Evolutionary conservation across 371 early-diverging fungal species (phyloP), one percentile per base, ranked within the genome.

Genomic region (Saksenaea vasiformis): DNA sequence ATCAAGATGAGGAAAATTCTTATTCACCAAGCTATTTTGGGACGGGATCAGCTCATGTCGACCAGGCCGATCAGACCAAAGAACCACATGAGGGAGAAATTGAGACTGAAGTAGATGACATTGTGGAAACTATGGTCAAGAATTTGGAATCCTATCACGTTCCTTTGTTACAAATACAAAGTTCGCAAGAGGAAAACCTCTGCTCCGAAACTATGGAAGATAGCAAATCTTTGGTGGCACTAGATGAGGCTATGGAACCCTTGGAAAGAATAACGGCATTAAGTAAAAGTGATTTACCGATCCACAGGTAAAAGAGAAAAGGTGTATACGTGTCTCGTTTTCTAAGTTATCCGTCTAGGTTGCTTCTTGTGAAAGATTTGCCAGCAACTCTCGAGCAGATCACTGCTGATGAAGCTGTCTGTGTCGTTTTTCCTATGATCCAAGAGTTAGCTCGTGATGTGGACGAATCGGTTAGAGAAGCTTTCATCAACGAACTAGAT

Each of bases 81-180:
- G 63, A 69, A 55, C 58, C 56, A 17, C 34, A 59, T 56, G 68
- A 70, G 1, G 76, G 78, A 47, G 97, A 96, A 82, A 95, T 94
- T 80, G 96, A 95, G 69, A 96, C 97, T 60, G 87, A 91, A 68
- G 86, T 95, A 83, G 85, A 79, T 26, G 94, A 77, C 56, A 76
- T 97, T 56, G 70, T 70, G 13, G 56, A 65, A 11, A 71, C 75
- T 1, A 79, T 79, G 35, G 55, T 78, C 22, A 17, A 22, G 22
- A 22, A 47, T 22, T 11, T 47, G 22, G 19, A 47, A 22, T 47
- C 57, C 76, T 43, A 43, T 79, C 27, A 65, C 51, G 51, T 47
- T 22, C 51, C 51, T 47, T 22, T 11, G 31, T 31, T 31, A 5
- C 51, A 47, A 22, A 47, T 22, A 22, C 19, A 47, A 22, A 22